These are phyloP conservation scores for Globisporangium perplexum DNA, from an alignment of 352 stramenopile genomes.

Conservation along the genomic window DNA sequence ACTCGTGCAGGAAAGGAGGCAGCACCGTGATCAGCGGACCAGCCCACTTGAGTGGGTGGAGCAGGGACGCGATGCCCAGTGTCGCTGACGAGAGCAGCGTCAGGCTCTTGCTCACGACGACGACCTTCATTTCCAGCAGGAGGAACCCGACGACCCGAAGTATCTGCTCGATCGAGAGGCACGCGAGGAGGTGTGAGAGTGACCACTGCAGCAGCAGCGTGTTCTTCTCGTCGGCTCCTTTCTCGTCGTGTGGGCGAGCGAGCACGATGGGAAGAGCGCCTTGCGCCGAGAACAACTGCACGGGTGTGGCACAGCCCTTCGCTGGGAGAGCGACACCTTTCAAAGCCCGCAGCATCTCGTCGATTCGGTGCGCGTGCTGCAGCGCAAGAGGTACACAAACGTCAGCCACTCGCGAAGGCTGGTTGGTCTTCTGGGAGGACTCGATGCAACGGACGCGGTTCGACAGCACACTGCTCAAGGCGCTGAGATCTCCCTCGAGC, in stretches of 20 bases:
- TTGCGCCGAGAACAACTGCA: conserved; percentile 17
- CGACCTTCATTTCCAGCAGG: conserved; percentile 47
- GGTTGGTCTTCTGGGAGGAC: no score
- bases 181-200: conserved; percentile 27
- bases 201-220: conserved; percentile 39
- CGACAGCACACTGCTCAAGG: conserved; percentile 29
- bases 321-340: conserved; percentile 15
- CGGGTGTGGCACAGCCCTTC: conserved; percentile 11
- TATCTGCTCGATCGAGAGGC: conserved; percentile 30
- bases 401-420: neutral
- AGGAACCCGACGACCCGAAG: conserved; percentile 38
- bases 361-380: conserved; percentile 36
- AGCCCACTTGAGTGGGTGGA: conserved; percentile 43
- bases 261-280: conserved; percentile 17
- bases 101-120: conserved; percentile 41
- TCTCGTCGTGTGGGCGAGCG: conserved; percentile 23
- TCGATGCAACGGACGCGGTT: conserved; percentile 22
- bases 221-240: conserved; percentile 30
- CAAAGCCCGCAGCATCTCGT: conserved; percentile 23
- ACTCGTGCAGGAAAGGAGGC: conserved; percentile 42
- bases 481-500: conserved; percentile 3
- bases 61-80: conserved; percentile 30
- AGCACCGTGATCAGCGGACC: conserved; percentile 46
- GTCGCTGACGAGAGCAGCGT: conserved; percentile 34
- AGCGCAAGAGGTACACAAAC: neutral